These are phyloP conservation scores for Combretum micranthum DNA, from an alignment of 345 rosid species.

Conservation along the genomic window DNA sequence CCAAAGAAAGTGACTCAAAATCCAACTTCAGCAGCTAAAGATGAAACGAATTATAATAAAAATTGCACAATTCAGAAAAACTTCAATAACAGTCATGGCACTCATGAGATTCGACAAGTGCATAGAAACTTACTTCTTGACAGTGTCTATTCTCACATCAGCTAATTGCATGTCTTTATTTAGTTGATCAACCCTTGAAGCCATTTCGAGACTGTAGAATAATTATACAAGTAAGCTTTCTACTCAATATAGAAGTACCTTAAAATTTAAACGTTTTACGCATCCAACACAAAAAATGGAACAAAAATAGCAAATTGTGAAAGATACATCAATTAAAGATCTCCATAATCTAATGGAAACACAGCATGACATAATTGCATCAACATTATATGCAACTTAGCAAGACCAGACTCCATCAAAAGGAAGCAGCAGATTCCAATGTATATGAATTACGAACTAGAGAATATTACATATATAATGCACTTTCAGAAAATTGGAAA, in stretches of 20 bases:
- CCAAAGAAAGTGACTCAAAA: too few species aligned
- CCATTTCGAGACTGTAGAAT: constrained; percentile 41
- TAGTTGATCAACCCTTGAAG: constrained; percentile 48
- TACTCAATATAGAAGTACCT: background rate
- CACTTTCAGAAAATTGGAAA: too few species aligned
- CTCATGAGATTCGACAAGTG: background rate
- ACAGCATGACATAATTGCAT: too few species aligned
- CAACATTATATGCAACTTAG: too few species aligned
- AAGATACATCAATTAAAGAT: too few species aligned
- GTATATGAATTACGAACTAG: too few species aligned
- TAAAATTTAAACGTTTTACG: background rate
- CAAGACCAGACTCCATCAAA: too few species aligned
- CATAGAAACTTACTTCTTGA: constrained; percentile 38
- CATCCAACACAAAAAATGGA: background rate
- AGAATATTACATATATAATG: too few species aligned
- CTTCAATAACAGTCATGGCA: background rate
- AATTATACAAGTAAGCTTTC: background rate
- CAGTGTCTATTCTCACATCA: constrained; percentile 28
- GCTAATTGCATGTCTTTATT: constrained; percentile 30
- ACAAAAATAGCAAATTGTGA: too few species aligned
- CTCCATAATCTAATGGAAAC: too few species aligned
- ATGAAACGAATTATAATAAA: background rate
- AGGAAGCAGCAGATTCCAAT: too few species aligned
- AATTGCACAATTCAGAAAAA: background rate
- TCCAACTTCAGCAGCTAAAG: constrained; percentile 32